These are phyloP conservation scores for Sporothrix euskadiensis DNA, from an alignment of 2,329 filamentous ascomycete species.

Conservation along the genomic window DNA sequence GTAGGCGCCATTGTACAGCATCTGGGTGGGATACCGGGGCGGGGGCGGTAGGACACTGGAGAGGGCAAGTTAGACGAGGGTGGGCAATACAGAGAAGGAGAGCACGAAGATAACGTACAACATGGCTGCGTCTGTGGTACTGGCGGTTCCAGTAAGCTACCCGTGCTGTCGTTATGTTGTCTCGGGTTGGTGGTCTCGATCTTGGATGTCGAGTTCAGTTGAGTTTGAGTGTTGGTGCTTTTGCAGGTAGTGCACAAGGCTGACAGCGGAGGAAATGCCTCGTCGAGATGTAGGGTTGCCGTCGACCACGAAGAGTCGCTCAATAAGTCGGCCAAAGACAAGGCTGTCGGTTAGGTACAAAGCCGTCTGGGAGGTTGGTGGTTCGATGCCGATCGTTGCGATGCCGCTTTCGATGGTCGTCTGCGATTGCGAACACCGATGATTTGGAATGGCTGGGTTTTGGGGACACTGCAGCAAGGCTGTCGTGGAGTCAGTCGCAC, in stretches of 20 bases:
- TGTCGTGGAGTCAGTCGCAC: constrained; percentile 1
- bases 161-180: background rate
- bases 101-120: constrained; percentile 26
- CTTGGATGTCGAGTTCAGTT: background rate
- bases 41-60: constrained; percentile 80
- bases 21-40: constrained; percentile 74
- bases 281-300: background rate
- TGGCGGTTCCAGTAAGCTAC: background rate
- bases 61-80: background rate
- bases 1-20: constrained; percentile 71
- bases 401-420: background rate
- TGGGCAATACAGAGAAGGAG: background rate
- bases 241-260: background rate
- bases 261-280: background rate
- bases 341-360: background rate
- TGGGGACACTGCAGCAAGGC: constrained; percentile 4
- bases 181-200: background rate
- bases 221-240: background rate
- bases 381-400: background rate
- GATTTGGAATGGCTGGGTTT: background rate
- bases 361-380: background rate
- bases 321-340: background rate
- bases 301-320: background rate
- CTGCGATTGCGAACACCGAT: background rate
- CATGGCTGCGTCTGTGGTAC: constrained; percentile 27